Evolutionary conservation across 1,284 basidiomycete genomes (phyloP).

Genomic region (Filobasidium uniguttulatum): DNA sequence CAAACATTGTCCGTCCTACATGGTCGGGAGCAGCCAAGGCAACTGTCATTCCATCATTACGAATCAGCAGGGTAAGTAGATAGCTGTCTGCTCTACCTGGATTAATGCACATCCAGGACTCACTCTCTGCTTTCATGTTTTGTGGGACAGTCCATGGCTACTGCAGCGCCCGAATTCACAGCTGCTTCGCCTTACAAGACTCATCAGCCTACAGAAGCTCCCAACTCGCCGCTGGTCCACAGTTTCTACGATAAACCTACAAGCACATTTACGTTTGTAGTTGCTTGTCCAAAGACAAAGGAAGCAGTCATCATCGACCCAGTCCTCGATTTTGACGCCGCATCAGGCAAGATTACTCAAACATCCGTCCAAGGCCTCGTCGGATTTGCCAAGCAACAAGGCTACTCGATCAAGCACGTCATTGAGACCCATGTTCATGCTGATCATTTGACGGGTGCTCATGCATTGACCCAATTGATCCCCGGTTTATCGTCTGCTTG

Average conservation of each 20-base stretch:
- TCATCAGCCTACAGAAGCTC: slow-evolving; percentile 5
- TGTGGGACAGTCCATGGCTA: neutral
- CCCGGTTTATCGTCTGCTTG: slow-evolving; percentile 13
- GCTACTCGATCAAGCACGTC: slow-evolving; percentile 15
- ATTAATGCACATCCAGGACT: too few relatives aligned
- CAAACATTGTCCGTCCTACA: too few relatives aligned
- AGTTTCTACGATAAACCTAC: slow-evolving; percentile 23
- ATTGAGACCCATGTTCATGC: slow-evolving; percentile 24
- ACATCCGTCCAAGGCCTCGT: slow-evolving; percentile 17
- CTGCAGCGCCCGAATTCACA: neutral
- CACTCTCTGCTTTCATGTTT: too few relatives aligned
- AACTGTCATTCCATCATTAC: too few relatives aligned
- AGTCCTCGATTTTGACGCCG: slow-evolving; percentile 23
- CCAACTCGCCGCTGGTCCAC: slow-evolving; percentile 18
- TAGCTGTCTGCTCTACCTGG: too few relatives aligned
- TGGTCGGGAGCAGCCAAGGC: too few relatives aligned
- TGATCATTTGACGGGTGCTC: slow-evolving; percentile 20
- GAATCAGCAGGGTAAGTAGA: too few relatives aligned
- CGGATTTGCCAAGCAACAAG: slow-evolving; percentile 17
- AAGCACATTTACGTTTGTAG: slow-evolving; percentile 24
- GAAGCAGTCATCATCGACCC: slow-evolving; percentile 23
- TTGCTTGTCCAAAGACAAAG: slow-evolving; percentile 17
- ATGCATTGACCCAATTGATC: slow-evolving; percentile 15
- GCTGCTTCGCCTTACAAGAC: slow-evolving; percentile 8
- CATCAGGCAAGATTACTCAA: slow-evolving; percentile 17